Evolutionary conservation across 2,329 filamentous ascomycete genomes (phyloP).

Genomic region (Zymoseptoria passerinii): DNA sequence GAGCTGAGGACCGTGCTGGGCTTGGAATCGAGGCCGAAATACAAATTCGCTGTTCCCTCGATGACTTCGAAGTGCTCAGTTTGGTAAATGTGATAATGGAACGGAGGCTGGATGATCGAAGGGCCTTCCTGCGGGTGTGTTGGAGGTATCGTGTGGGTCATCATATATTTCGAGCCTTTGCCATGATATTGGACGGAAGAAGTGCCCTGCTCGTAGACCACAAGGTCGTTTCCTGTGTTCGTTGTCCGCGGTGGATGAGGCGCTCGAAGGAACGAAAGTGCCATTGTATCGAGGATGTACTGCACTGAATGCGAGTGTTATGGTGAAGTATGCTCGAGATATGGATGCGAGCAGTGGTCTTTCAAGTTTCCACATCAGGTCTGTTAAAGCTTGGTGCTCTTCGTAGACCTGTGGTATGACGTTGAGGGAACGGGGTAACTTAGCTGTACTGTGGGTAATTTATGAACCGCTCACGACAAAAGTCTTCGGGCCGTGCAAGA

Average conservation of each 20-base stretch:
- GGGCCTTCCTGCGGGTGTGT: constrained; percentile 11
- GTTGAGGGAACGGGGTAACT: neutral
- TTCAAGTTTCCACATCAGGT: neutral
- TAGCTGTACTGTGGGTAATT: neutral
- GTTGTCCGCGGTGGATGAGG: constrained; percentile 13
- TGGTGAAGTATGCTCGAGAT: neutral
- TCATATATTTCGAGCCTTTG: constrained; percentile 15
- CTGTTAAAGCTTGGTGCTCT: neutral
- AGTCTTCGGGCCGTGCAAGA: neutral
- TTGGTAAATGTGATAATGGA: constrained; percentile 21
- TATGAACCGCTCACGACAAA: neutral
- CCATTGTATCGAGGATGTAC: neutral
- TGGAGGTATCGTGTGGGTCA: constrained; percentile 18
- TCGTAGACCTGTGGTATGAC: neutral
- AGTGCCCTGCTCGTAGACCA: constrained; percentile 16
- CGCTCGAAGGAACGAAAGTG: constrained; percentile 14
- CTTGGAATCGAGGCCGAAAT: constrained; percentile 13
- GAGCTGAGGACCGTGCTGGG: constrained; percentile 7
- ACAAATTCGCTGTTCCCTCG: constrained; percentile 13
- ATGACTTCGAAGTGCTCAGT: constrained; percentile 16
- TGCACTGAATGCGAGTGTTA: neutral
- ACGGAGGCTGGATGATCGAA: constrained; percentile 17
- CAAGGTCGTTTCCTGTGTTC: constrained; percentile 12
- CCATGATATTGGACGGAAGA: constrained; percentile 17
- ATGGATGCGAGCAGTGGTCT: neutral